Conservation (phyloP, 139 green algal genomes). For the Haematococcus lacustris region DNA sequence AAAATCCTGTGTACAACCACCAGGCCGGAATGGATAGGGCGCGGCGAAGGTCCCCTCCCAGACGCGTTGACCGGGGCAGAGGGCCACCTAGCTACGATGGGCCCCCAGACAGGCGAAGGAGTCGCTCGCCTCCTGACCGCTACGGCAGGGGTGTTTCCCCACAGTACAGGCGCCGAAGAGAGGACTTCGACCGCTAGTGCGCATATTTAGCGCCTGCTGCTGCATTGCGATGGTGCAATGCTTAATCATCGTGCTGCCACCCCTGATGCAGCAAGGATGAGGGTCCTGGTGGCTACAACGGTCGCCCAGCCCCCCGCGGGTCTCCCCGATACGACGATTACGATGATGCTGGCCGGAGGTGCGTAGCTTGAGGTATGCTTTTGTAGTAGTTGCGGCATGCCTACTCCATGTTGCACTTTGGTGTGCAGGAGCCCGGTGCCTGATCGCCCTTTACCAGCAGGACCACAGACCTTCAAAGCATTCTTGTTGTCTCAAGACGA, state of each 20-base stretch:
- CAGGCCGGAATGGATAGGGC: too few species aligned
- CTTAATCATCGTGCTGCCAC: not conserved
- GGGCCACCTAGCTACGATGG: not conserved
- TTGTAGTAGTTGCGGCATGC: too few species aligned
- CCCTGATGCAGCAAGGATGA: not conserved
- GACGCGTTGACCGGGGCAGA: not conserved
- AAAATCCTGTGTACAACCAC: too few species aligned
- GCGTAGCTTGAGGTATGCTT: not conserved
- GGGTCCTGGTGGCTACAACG: not conserved
- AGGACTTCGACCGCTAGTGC: not conserved
- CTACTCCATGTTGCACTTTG: not conserved
- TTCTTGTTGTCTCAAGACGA: slow-evolving; percentile 41
- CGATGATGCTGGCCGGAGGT: not conserved
- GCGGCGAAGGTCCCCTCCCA: too few species aligned
- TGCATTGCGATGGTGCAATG: not conserved
- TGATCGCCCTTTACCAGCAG: not conserved
- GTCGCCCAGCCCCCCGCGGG: too few species aligned
- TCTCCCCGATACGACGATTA: too few species aligned
- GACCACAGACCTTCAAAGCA: slow-evolving; percentile 42
- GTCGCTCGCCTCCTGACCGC: not conserved
- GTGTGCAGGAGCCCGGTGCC: not conserved
- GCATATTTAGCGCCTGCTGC: not conserved
- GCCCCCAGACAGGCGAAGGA: not conserved
- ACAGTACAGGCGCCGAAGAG: not conserved
- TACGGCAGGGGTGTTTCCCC: not conserved